Conservation (phyloP, 2,329 filamentous ascomycete genomes). For the Orbilia javanica region DNA sequence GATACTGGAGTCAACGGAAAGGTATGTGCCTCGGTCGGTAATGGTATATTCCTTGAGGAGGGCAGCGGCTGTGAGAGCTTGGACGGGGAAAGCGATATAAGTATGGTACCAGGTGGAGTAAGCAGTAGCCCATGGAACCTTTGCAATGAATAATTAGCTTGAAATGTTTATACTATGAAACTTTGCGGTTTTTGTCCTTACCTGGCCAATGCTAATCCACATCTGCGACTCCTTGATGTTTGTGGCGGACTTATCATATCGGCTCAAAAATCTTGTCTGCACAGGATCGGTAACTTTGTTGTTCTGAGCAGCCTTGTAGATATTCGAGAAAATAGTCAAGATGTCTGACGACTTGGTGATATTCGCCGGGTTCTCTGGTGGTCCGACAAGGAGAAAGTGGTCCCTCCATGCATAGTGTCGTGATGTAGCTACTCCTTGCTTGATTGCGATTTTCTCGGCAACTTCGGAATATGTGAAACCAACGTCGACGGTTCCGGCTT, state of each 20-base stretch:
- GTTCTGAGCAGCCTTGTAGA: constrained; percentile 64
- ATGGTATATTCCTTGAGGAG: constrained; percentile 68
- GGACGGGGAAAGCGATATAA: constrained; percentile 67
- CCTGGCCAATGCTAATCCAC: constrained; percentile 68
- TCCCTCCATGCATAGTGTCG: constrained; percentile 68
- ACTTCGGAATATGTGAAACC: constrained; percentile 68
- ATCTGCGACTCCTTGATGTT: constrained; percentile 68
- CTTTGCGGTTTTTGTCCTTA: constrained; percentile 23
- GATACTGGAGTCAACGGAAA: constrained; percentile 65
- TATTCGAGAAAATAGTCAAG: constrained; percentile 63
- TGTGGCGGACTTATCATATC: constrained; percentile 69
- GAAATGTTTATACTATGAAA: not conserved
- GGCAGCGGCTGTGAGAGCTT: constrained; percentile 67
- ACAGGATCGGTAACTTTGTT: constrained; percentile 63
- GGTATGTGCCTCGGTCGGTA: constrained; percentile 68
- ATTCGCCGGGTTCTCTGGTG: constrained; percentile 60
- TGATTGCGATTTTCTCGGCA: constrained; percentile 67
- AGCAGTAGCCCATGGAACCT: constrained; percentile 67
- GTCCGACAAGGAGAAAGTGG: constrained; percentile 68
- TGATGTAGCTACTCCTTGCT: constrained; percentile 64
- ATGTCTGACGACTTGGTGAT: constrained; percentile 64
- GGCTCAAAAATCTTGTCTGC: constrained; percentile 65
- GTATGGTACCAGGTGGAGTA: constrained; percentile 69
- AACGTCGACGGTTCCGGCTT: constrained; percentile 65
- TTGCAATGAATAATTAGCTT: not conserved